Evolutionary conservation across 1,139 yeast species (phyloP), one percentile per base, ranked within the genome.

Genomic region (Diutina siamensis): DNA sequence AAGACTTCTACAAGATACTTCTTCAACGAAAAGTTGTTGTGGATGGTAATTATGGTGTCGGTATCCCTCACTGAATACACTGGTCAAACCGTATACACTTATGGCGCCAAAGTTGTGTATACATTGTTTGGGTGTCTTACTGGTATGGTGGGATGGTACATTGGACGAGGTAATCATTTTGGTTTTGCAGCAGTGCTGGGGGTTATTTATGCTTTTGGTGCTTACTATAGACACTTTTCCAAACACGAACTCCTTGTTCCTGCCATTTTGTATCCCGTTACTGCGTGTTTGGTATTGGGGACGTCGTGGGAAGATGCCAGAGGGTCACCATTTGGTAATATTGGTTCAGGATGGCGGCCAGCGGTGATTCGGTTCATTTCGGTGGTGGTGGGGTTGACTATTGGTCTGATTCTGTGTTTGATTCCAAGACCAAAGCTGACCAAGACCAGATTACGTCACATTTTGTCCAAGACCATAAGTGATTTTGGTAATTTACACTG

Each of bases 71-170:
- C 64, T 8, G 67, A 65, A 42, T 60, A 60, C 33, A 58, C 68
- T 3, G 71, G 68, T 1, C 63, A 63, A 48, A 62, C 68, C 12
- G 55, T 63, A 8, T 66, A 65, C 48, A 55, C 56, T 12, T 60
- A 58, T 45, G 42, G 55, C 8, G 55, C 60, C 42, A 65, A 63
- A 48, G 46, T 65, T 27, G 50, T 54, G 1, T 63, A 61, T 44
- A 52, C 68, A 1, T 60, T 65, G 45, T 53, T 60, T 45, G 72
- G 71, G 4, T 57, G 63, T 35, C 44, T 67, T 7, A 45, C 58
- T 3, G 71, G 70, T 3, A 54, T 64, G 59, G 61, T 63, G 3
- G 59, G 61, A 2, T 66, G 72, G 71, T 65, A 65, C 47, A 61
- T 67, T n/a, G 61, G 67, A 2, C 46, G 63, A 19, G 69, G 69